These are phyloP conservation scores for Mycena vitilis DNA, from an alignment of 768 basidiomycete species.

Conservation along the genomic window DNA sequence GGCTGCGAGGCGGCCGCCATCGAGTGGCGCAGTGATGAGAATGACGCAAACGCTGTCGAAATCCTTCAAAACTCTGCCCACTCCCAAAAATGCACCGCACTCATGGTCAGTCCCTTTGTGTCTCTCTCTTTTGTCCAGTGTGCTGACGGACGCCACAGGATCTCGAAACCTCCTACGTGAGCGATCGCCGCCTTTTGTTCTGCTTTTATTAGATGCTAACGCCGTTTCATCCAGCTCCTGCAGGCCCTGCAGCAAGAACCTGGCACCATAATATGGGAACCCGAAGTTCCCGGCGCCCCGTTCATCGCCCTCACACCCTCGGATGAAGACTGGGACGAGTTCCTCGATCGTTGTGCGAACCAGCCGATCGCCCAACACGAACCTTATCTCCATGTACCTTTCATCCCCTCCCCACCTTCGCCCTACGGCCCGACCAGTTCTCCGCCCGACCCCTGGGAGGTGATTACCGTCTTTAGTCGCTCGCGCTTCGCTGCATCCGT, in stretches of 20 bases:
- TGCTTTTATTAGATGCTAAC: too few species aligned
- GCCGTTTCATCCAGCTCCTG: slow-evolving; percentile 27
- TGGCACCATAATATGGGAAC: slow-evolving; percentile 21
- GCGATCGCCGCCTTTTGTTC: background rate
- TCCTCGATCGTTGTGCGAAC: slow-evolving; percentile 49
- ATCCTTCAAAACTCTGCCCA: slow-evolving; percentile 15
- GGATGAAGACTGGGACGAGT: slow-evolving; percentile 50
- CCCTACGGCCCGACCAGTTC: slow-evolving; percentile 28
- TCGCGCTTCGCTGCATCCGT: slow-evolving; percentile 47
- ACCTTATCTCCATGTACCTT: slow-evolving; percentile 49
- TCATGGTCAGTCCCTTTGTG: slow-evolving; percentile 8
- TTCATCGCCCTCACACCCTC: slow-evolving; percentile 68
- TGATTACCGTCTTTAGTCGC: slow-evolving; percentile 44
- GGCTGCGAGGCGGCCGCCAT: background rate
- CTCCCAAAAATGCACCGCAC: slow-evolving; percentile 5
- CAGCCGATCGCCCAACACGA: slow-evolving; percentile 49
- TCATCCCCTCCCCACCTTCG: slow-evolving; percentile 10
- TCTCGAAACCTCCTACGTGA: slow-evolving; percentile 15
- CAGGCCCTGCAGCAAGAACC: slow-evolving; percentile 12
- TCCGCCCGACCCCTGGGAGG: background rate
- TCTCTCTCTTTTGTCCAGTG: background rate
- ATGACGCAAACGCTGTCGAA: slow-evolving; percentile 24
- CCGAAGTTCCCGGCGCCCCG: slow-evolving; percentile 42
- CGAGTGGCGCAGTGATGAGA: slow-evolving; percentile 10
- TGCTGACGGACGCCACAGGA: background rate